phyloP scores from a whole-genome alignment of 2,329 filamentous ascomycete species.

The Rhynchosporium graminicola region DNA sequence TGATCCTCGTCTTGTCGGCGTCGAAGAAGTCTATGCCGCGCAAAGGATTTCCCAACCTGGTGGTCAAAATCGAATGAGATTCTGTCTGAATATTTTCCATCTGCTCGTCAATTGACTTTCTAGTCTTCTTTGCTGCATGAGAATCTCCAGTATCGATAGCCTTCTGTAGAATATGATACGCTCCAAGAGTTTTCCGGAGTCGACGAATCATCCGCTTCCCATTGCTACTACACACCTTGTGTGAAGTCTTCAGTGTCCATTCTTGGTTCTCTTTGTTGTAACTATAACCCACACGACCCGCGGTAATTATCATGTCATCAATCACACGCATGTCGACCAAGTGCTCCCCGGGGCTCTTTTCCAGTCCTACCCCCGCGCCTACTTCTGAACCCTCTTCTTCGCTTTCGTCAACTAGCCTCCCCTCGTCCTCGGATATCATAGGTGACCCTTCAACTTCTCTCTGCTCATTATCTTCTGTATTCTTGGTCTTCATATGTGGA shows the following conservation, averaged over 20 bases:
- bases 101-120: not conserved
- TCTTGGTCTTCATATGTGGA: not conserved
- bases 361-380: not conserved
- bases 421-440: not conserved
- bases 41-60: slow-evolving; percentile 2
- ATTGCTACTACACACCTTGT: not conserved
- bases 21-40: not conserved
- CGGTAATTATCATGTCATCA: slow-evolving; percentile 15
- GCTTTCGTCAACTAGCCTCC: not conserved
- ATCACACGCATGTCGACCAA: slow-evolving; percentile 11
- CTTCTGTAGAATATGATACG: not conserved
- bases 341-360: not conserved
- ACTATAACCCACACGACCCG: slow-evolving; percentile 15
- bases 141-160: not conserved
- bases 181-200: not conserved
- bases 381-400: not conserved
- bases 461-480: not conserved
- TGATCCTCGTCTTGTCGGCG: not conserved
- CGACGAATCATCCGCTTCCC: slow-evolving; percentile 1
- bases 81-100: not conserved
- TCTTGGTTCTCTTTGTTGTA: not conserved
- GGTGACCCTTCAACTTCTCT: not conserved
- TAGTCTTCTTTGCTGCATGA: not conserved
- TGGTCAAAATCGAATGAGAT: not conserved
- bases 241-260: not conserved